These are phyloP conservation scores for Euphrasia confusa DNA, from an alignment of 257 asterid species.

Conservation along the genomic window DNA sequence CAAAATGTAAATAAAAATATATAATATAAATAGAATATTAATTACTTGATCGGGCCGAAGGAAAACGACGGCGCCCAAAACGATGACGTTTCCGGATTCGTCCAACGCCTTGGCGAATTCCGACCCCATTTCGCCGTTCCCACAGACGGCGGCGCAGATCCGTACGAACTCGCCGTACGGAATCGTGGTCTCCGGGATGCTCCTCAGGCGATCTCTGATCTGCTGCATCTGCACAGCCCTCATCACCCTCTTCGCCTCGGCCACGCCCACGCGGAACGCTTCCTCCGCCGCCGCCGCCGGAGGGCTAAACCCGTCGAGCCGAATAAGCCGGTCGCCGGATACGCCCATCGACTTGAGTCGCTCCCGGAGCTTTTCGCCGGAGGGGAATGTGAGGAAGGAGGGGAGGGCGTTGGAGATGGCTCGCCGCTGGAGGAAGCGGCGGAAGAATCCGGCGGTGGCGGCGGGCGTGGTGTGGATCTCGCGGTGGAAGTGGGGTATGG, in stretches of 20 bases:
- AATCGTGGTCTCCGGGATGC: conserved; percentile 52
- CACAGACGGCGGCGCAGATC: conserved; percentile 48
- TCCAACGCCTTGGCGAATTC: conserved; percentile 69
- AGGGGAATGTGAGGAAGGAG: conserved; percentile 47
- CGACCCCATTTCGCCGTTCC: conserved; percentile 36
- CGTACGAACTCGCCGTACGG: conserved; percentile 45
- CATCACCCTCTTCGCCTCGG: conserved; percentile 52
- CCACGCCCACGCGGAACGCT: conserved; percentile 29
- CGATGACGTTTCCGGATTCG: conserved; percentile 68
- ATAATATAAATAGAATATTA: too few relatives aligned
- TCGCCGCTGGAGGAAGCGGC: conserved; percentile 50
- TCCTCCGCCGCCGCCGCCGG: conserved; percentile 22
- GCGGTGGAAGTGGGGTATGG: conserved; percentile 24
- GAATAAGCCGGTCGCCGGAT: conserved; percentile 31
- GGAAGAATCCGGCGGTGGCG: conserved; percentile 27
- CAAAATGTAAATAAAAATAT: too few relatives aligned
- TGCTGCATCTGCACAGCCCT: conserved; percentile 47
- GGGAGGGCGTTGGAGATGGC: conserved; percentile 40
- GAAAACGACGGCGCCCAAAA: conserved; percentile 69
- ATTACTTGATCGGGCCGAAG: conserved; percentile 47
- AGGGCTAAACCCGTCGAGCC: conserved; percentile 23
- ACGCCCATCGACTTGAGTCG: conserved; percentile 38
- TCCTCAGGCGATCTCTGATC: conserved; percentile 37
- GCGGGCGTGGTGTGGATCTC: conserved; percentile 25
- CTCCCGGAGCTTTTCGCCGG: conserved; percentile 62